Evolutionary conservation across 2,329 filamentous ascomycete species (phyloP).

Genomic region (Monosporascus sp.): DNA sequence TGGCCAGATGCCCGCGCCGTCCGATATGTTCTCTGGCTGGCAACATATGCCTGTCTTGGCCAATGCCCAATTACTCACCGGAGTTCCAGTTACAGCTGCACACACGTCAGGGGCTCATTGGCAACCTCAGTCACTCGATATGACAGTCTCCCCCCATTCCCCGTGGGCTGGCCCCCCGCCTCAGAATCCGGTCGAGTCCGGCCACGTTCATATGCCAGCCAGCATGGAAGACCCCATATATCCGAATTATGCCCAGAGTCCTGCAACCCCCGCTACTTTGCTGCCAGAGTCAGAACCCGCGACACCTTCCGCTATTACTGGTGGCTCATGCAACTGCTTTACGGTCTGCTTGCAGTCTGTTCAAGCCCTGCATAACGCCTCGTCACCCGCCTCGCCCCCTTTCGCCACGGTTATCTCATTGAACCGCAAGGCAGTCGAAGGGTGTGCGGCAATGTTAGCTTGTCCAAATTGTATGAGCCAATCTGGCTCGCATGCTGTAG

Average conservation of each 20-base stretch:
- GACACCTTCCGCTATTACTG: slow-evolving; percentile 17
- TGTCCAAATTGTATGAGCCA: slow-evolving; percentile 40
- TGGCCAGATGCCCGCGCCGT: slow-evolving; percentile 19
- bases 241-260: slow-evolving; percentile 36
- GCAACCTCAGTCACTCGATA: slow-evolving; percentile 33
- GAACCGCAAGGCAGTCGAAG: slow-evolving; percentile 43
- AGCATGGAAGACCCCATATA: slow-evolving; percentile 19
- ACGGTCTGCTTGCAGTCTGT: slow-evolving; percentile 41
- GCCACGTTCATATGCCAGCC: slow-evolving; percentile 29
- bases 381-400: slow-evolving; percentile 31
- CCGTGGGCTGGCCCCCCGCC: slow-evolving; percentile 23
- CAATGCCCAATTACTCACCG: slow-evolving; percentile 23
- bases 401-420: slow-evolving; percentile 41
- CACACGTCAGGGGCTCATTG: slow-evolving; percentile 23
- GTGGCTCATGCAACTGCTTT: slow-evolving; percentile 41
- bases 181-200: slow-evolving; percentile 29
- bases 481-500: slow-evolving; percentile 37
- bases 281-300: slow-evolving; percentile 25
- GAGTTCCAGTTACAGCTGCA: slow-evolving; percentile 25
- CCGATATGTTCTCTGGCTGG: slow-evolving; percentile 36
- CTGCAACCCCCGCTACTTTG: slow-evolving; percentile 32
- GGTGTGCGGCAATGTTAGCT: slow-evolving; percentile 41
- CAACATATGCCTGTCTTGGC: slow-evolving; percentile 32
- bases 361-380: slow-evolving; percentile 41
- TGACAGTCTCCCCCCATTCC: slow-evolving; percentile 25